Conservation (phyloP, 805 yeast species). For the Starmera pachycereana region DNA sequence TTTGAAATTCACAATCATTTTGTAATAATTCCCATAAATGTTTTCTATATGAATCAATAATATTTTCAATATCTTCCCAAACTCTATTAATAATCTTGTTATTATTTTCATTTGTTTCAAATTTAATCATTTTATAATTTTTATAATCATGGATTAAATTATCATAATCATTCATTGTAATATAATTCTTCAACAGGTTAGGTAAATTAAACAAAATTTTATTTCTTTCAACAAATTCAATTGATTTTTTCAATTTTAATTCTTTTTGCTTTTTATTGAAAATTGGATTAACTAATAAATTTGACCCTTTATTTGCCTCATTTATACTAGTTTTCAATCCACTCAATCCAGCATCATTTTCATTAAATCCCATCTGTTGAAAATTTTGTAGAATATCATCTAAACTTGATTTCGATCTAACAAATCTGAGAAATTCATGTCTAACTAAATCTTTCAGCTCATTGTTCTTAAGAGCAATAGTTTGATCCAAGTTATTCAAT, state of each 20-base stretch:
- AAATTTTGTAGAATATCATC: constrained; percentile 52
- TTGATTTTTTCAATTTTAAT: constrained; percentile 36
- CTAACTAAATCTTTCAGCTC: constrained; percentile 43
- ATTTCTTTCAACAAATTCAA: constrained; percentile 41
- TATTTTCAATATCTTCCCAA: constrained; percentile 45
- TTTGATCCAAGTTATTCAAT: constrained; percentile 36
- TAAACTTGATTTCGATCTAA: constrained; percentile 50
- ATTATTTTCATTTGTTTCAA: constrained; percentile 14
- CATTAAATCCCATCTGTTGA: constrained; percentile 23
- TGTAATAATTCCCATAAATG: constrained; percentile 40
- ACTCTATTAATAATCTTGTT: constrained; percentile 36
- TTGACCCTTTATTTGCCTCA: constrained; percentile 41
- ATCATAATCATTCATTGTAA: constrained; percentile 44
- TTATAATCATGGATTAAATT: constrained; percentile 47
- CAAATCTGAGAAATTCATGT: constrained; percentile 52
- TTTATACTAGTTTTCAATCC: constrained; percentile 30
- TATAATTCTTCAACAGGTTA: constrained; percentile 29
- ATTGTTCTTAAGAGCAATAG: constrained; percentile 38
- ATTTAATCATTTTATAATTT: constrained; percentile 29
- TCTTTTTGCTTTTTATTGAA: constrained; percentile 39
- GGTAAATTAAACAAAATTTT: constrained; percentile 50
- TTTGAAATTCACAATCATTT: constrained; percentile 1
- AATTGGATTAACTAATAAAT: constrained; percentile 49
- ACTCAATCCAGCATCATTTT: constrained; percentile 20
- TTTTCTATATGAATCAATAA: constrained; percentile 44